These are phyloP conservation scores for Coffea canephora DNA, from an alignment of 257 asterid species.

Conservation along the genomic window DNA sequence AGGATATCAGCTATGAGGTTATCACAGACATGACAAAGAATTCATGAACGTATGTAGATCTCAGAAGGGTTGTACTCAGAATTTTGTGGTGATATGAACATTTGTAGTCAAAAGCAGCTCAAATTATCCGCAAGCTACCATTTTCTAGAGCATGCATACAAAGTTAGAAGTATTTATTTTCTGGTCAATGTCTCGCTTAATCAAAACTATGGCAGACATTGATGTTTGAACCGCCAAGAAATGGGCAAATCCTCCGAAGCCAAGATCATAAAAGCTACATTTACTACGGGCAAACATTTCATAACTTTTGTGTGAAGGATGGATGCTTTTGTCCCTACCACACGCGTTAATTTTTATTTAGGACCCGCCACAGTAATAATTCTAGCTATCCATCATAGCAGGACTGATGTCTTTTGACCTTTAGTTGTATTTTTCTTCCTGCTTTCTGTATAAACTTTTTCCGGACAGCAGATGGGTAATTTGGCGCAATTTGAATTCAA, in stretches of 20 bases:
- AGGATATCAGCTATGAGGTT: constrained; percentile 44
- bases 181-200: background rate
- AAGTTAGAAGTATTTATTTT: background rate
- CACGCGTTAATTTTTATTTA: background rate
- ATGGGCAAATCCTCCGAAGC: constrained; percentile 10
- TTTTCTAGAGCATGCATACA: background rate
- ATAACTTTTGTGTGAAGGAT: background rate
- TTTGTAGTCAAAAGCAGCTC: background rate
- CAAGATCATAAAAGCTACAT: constrained; percentile 9
- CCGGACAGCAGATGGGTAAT: background rate
- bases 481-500: constrained; percentile 1
- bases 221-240: constrained; percentile 30
- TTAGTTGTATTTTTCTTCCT: background rate
- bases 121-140: background rate
- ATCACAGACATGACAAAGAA: constrained; percentile 22
- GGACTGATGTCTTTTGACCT: background rate
- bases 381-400: background rate
- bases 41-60: constrained; percentile 1
- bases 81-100: background rate
- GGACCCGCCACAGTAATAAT: background rate
- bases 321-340: constrained; percentile 10
- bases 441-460: background rate
- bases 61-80: background rate
- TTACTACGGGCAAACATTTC: constrained; percentile 2
- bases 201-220: constrained; percentile 19